Evolutionary conservation across 1,284 basidiomycete species (phyloP).

Genomic region (Boletus calvinii): DNA sequence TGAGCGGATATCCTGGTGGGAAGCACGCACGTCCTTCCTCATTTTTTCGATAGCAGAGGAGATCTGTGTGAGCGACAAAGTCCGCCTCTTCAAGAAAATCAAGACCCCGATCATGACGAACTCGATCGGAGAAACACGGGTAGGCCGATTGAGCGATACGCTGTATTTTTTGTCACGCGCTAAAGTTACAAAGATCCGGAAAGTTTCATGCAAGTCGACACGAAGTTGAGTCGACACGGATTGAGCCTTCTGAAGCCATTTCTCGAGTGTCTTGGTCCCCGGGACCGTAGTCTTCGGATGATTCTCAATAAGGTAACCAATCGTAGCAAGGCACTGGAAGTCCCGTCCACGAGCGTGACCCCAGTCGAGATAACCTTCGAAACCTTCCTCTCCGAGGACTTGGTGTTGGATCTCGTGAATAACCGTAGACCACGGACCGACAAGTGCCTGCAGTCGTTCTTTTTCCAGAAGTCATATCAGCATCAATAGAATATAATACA

Average conservation of each 20-base stretch:
- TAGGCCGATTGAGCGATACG: slow-evolving; percentile 39
- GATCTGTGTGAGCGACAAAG: slow-evolving; percentile 41
- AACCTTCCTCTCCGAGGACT: slow-evolving; percentile 41
- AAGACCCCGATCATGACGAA: slow-evolving; percentile 49
- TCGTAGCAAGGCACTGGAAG: slow-evolving; percentile 46
- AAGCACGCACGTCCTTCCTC: slow-evolving; percentile 42
- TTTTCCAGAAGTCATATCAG: slow-evolving; percentile 6
- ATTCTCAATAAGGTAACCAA: slow-evolving; percentile 42
- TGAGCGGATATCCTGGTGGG: slow-evolving; percentile 43
- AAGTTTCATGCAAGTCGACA: slow-evolving; percentile 39
- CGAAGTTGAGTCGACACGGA: slow-evolving; percentile 33
- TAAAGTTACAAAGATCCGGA: slow-evolving; percentile 42
- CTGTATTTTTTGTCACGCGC: slow-evolving; percentile 39
- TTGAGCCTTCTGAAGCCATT: slow-evolving; percentile 37
- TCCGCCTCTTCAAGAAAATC: slow-evolving; percentile 38
- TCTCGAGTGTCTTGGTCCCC: slow-evolving; percentile 38
- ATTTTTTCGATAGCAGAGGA: slow-evolving; percentile 43
- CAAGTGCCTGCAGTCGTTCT: slow-evolving; percentile 50
- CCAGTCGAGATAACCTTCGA: slow-evolving; percentile 46
- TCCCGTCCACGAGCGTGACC: slow-evolving; percentile 47
- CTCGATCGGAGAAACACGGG: slow-evolving; percentile 47
- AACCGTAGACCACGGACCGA: slow-evolving; percentile 42
- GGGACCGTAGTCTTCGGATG: slow-evolving; percentile 36
- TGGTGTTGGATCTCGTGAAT: slow-evolving; percentile 42
- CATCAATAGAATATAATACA: background rate